A percentile compares a stretch with the other conserved stretches of the same genome.
These are phyloP conservation scores for Lactuca sativa DNA, from an alignment of 129 eudicot genomes.

Conservation along the genomic window DNA sequence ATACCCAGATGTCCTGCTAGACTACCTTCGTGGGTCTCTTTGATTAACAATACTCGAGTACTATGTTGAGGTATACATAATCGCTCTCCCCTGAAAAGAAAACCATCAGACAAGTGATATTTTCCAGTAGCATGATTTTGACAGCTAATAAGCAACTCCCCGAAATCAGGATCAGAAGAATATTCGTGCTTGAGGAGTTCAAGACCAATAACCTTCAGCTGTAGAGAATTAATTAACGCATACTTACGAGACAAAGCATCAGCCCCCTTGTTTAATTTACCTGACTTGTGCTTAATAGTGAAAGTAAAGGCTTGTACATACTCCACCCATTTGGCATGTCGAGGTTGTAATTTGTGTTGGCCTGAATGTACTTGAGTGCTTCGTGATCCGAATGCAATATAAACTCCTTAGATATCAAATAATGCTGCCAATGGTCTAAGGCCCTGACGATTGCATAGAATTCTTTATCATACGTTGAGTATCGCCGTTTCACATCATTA, in stretches of 20 bases:
- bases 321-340: conserved; percentile 27
- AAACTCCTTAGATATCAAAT: too few species aligned
- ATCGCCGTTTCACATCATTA: neutral
- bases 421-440: too few species aligned
- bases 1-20: neutral
- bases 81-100: too few species aligned
- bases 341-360: too few species aligned
- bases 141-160: neutral
- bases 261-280: conserved; percentile 14
- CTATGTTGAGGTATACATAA: too few species aligned
- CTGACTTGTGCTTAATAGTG: conserved; percentile 13
- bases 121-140: neutral
- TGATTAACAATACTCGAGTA: too few species aligned
- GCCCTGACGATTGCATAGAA: too few species aligned
- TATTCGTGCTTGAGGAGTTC: neutral
- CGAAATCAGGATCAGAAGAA: conserved; percentile 5
- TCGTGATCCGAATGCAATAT: too few species aligned
- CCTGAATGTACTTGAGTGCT: too few species aligned
- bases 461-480: too few species aligned
- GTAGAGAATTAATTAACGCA: neutral
- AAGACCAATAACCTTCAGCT: neutral
- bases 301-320: conserved; percentile 17
- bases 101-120: too few species aligned
- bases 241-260: conserved; percentile 20
- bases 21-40: too few species aligned